Evolutionary conservation across 768 basidiomycete genomes (phyloP), one percentile per base, ranked within the genome.

Genomic region (Flagelloscypha sp.): DNA sequence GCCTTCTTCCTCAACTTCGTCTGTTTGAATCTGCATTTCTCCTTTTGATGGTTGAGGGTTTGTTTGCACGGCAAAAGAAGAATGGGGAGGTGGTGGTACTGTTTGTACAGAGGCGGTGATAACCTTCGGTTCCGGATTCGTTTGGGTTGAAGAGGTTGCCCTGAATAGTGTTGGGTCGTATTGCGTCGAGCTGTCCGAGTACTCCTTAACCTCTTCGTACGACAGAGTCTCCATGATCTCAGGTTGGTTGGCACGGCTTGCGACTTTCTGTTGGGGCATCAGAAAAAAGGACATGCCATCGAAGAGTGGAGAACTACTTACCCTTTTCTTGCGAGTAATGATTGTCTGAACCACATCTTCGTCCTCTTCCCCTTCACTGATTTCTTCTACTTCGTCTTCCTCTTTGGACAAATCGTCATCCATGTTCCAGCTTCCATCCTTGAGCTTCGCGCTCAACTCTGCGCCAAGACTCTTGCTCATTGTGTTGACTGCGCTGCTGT

Each of bases 291-390:
- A 32, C 22, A 6, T 20, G 24, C 44, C 13, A 37, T 16, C 12
- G 2, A 15, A 32, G 29, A 48, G 23, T 47, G 41, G 27, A 29
- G 42, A 7, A 16, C 30, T 4, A 48, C 61, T 17, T 49, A 81
- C 81, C 65, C 82, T 67, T 58, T 82, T 85, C 50, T 76, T 83
- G 40, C 85, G 65, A 2, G 87, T 90, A 46, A 93, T 89, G 45
- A 93, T 90, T 3, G 88, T 90, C 56, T 92, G 81, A 40, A 84
- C 75, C 25, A 84, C 75, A 48, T 84, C 82, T 47, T 83, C 82
- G 13, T 68, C 76, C 35, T 81, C 83, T 3, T n/a, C n/a, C n/a
- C 58, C 13, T 53, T 60, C 28, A 63, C 62, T 11, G 63, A 57
- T 2, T 58, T 59, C 20, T 17, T 57, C 58, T 11, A 46, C 50